These are phyloP conservation scores for Angomonas ambiguus DNA, from an alignment of 208 protist genomes.

Conservation along the genomic window DNA sequence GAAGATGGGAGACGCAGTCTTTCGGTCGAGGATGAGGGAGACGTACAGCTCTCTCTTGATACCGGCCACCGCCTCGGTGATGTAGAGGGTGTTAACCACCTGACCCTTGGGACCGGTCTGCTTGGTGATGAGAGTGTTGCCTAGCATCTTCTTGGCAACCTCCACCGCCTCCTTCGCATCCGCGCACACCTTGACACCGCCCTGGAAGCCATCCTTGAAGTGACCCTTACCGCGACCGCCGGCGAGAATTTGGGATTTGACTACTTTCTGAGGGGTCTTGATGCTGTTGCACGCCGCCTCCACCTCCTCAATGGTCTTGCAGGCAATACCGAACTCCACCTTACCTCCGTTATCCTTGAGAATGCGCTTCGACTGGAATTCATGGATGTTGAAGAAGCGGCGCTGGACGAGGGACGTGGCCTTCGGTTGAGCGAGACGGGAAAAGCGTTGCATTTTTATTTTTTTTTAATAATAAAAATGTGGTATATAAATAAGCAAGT, in stretches of 20 bases:
- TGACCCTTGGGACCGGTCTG: constrained; percentile 96
- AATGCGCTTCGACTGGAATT: constrained; percentile 91
- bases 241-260: constrained; percentile 99
- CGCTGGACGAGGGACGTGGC: constrained; percentile 48
- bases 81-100: constrained; percentile 86
- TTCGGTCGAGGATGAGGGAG: constrained; percentile 97
- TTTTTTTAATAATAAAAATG: constrained; percentile 8
- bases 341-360: constrained; percentile 87
- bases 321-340: constrained; percentile 89
- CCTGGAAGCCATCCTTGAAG: constrained; percentile 97
- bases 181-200: constrained; percentile 88
- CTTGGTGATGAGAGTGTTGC: constrained; percentile 98
- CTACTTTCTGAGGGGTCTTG: constrained; percentile 91
- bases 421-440: constrained; percentile 54
- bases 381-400: constrained; percentile 91
- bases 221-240: constrained; percentile 98
- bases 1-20: constrained; percentile 88
- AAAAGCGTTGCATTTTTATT: constrained; percentile 63
- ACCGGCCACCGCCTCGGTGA: constrained; percentile 85
- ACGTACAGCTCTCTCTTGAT: constrained; percentile 98
- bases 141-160: constrained; percentile 95
- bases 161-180: constrained; percentile 81
- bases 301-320: constrained; percentile 82
- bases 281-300: constrained; percentile 87
- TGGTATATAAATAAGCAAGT: background rate